These are phyloP conservation scores for Trametes villosa DNA, from an alignment of 768 basidiomycete species.

Conservation along the genomic window DNA sequence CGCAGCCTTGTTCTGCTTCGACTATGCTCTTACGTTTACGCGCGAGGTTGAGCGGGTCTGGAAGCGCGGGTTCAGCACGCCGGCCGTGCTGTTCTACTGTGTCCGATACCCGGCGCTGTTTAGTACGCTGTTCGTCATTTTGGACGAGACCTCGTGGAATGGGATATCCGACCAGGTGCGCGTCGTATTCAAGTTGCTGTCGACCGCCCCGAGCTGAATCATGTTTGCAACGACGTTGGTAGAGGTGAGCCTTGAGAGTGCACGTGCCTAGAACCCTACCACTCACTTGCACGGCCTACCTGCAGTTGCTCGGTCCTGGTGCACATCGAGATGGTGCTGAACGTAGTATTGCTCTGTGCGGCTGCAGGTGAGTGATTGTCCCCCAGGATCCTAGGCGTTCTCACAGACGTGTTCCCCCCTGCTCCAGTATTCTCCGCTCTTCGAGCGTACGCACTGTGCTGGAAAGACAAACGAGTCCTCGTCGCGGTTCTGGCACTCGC, in stretches of 20 bases:
- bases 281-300: no score
- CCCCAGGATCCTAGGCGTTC: no score
- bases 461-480: neutral
- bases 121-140: conserved; percentile 1
- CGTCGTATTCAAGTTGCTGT: no score
- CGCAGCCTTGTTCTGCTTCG: conserved; percentile 7
- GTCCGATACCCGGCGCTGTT: conserved; percentile 6
- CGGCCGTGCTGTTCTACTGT: conserved; percentile 1
- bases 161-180: conserved; percentile 2
- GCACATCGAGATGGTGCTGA: conserved; percentile 1
- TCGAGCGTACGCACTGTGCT: conserved; percentile 2
- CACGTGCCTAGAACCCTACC: no score
- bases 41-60: conserved; percentile 4
- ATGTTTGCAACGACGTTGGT: no score
- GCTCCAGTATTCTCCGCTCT: conserved; percentile 7
- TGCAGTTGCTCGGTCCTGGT: neutral
- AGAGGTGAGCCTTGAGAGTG: no score
- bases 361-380: neutral
- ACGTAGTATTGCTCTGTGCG: neutral
- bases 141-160: conserved; percentile 5
- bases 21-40: neutral
- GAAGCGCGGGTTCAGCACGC: neutral
- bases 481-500: neutral
- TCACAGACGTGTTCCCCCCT: no score
- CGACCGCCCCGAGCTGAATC: no score